Percentiles rank a stretch among this genome's conserved stretches.
These are phyloP conservation scores for Stagonosporopsis rhizophila DNA, from an alignment of 2,329 filamentous ascomycete species.

Conservation along the genomic window DNA sequence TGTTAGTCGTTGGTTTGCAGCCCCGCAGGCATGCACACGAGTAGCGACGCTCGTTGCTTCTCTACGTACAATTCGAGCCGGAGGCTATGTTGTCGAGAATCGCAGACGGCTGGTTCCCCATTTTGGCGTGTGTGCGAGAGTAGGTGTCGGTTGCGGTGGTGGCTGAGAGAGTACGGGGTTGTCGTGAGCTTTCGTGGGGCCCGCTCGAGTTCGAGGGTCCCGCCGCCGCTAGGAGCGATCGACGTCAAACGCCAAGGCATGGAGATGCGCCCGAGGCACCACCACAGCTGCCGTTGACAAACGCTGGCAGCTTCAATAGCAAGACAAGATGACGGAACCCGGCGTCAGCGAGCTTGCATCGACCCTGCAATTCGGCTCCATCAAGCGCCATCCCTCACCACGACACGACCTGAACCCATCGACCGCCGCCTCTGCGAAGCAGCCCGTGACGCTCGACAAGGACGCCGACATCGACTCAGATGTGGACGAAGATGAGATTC, in stretches of 20 bases:
- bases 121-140: conserved; percentile 41
- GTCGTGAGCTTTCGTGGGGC: conserved; percentile 33
- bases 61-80: conserved; percentile 85
- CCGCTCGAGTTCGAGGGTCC: conserved; percentile 26
- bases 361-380: conserved; percentile 79
- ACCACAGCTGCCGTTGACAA: not conserved
- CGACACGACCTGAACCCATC: conserved; percentile 80
- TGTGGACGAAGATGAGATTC: conserved; percentile 71
- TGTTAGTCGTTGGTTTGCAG: conserved; percentile 40
- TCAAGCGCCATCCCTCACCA: conserved; percentile 75
- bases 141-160: conserved; percentile 20
- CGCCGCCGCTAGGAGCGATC: conserved; percentile 26
- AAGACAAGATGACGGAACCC: conserved; percentile 9
- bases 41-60: conserved; percentile 19
- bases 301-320: not conserved
- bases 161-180: conserved; percentile 18
- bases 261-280: conserved; percentile 17
- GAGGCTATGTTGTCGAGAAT: conserved; percentile 96
- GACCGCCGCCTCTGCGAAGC: conserved; percentile 72
- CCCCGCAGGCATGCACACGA: conserved; percentile 35
- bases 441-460: conserved; percentile 60
- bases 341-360: conserved; percentile 68
- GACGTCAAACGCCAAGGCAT: conserved; percentile 37
- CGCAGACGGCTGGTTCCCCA: conserved; percentile 65
- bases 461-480: conserved; percentile 54